A percentile compares a stretch with the other conserved stretches of the same genome.
Evolutionary conservation across 352 stramenopile genomes (phyloP).

Genomic region (Thalassiosira mediterranea): DNA sequence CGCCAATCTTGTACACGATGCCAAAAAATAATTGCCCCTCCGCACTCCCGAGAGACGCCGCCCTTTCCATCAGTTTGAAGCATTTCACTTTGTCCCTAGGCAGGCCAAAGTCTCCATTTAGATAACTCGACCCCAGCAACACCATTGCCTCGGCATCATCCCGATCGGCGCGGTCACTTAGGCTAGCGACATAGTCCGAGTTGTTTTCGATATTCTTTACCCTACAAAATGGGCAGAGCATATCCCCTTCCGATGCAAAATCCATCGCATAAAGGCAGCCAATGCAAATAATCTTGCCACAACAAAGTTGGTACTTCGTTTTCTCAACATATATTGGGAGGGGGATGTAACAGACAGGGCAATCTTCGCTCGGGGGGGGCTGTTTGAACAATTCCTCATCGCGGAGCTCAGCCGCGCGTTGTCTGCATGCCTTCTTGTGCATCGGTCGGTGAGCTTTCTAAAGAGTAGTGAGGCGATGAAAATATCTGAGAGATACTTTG

Average conservation of each 20-base stretch:
- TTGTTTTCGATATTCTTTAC: background rate
- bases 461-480: too few species aligned
- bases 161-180: background rate
- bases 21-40: background rate
- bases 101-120: background rate
- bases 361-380: constrained; percentile 10
- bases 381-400: constrained; percentile 9
- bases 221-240: too few species aligned
- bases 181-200: too few species aligned
- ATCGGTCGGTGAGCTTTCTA: background rate
- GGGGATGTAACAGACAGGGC: background rate
- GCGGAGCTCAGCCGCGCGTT: too few species aligned
- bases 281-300: background rate
- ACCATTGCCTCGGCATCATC: background rate
- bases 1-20: background rate
- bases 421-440: background rate
- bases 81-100: background rate
- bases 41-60: background rate
- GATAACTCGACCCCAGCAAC: background rate
- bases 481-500: too few species aligned
- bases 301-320: constrained; percentile 3
- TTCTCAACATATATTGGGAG: background rate
- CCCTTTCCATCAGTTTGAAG: background rate
- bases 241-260: background rate
- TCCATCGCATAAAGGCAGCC: background rate